Conservation (phyloP, 345 rosid species). For the Sonneratia alba region DNA sequence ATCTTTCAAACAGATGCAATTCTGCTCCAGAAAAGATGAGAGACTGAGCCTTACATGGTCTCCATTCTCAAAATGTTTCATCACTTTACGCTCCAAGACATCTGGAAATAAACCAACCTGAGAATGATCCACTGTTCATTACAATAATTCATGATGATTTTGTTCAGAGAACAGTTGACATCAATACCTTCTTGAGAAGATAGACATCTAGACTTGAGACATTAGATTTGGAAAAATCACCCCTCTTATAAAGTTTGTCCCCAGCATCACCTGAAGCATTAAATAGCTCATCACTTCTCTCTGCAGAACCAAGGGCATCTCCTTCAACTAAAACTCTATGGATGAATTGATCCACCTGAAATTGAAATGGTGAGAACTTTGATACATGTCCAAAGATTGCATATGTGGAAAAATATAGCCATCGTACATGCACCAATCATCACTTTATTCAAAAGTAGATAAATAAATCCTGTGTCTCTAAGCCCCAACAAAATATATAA, state of each 20-base stretch:
- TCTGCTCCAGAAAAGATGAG: not conserved
- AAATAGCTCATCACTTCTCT: slow-evolving; percentile 38
- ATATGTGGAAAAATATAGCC: not conserved
- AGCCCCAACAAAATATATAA: not conserved
- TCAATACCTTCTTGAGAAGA: slow-evolving; percentile 46
- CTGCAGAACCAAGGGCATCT: slow-evolving; percentile 38
- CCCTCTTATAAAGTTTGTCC: slow-evolving; percentile 53
- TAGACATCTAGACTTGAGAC: slow-evolving; percentile 44
- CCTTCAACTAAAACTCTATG: slow-evolving; percentile 77
- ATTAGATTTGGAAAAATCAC: slow-evolving; percentile 69
- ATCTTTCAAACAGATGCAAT: not conserved
- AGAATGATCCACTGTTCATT: slow-evolving; percentile 7
- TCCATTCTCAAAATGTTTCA: slow-evolving; percentile 56
- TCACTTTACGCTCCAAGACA: slow-evolving; percentile 66
- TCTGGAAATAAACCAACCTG: slow-evolving; percentile 90
- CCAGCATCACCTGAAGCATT: slow-evolving; percentile 64
- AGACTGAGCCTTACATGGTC: slow-evolving; percentile 48
- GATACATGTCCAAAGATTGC: not conserved
- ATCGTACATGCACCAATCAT: not conserved
- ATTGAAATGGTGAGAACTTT: not conserved
- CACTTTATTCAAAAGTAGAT: not conserved
- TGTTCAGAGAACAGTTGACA: not conserved
- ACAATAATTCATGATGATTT: slow-evolving; percentile 7
- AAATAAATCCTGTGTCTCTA: not conserved
- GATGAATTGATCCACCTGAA: slow-evolving; percentile 75